Evolutionary conservation across 768 basidiomycete genomes (phyloP).

Genomic region (Agaricus blazei): DNA sequence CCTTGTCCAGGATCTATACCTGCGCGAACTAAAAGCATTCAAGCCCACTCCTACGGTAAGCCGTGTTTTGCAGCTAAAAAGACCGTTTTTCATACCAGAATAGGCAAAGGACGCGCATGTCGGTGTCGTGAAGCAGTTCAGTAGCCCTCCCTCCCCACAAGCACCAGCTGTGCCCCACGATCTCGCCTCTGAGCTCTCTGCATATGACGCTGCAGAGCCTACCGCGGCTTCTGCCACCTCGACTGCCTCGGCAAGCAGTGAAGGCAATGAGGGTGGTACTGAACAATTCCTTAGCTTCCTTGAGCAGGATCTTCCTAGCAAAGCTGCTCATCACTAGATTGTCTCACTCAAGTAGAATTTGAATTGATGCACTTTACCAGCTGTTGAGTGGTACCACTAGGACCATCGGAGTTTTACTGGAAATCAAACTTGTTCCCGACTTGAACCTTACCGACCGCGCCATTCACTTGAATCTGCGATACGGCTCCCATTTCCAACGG

Average conservation of each 20-base stretch:
- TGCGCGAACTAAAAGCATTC: conserved; percentile 87
- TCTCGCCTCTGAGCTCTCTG: conserved; percentile 82
- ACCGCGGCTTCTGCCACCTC: conserved; percentile 32
- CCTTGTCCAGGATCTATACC: conserved; percentile 88
- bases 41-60: conserved; percentile 71
- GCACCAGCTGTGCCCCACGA: conserved; percentile 73
- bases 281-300: conserved; percentile 77
- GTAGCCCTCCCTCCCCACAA: conserved; percentile 68
- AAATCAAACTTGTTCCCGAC: too few relatives aligned
- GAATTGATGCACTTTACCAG: conserved; percentile 4
- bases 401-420: too few relatives aligned
- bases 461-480: too few relatives aligned
- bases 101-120: conserved; percentile 91
- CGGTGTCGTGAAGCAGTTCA: conserved; percentile 79
- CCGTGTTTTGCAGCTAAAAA: conserved; percentile 13
- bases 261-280: conserved; percentile 50
- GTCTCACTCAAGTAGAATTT: conserved; percentile 1
- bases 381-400: too few relatives aligned
- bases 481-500: too few relatives aligned
- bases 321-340: conserved; percentile 40
- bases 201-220: conserved; percentile 83
- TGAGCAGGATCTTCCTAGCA: conserved; percentile 75
- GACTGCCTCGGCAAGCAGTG: conserved; percentile 26
- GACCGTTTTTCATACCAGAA: not conserved
- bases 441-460: too few relatives aligned